Evolutionary conservation across 73 alveolate genomes (phyloP).

Genomic region (Tetrahymena elliotti): DNA sequence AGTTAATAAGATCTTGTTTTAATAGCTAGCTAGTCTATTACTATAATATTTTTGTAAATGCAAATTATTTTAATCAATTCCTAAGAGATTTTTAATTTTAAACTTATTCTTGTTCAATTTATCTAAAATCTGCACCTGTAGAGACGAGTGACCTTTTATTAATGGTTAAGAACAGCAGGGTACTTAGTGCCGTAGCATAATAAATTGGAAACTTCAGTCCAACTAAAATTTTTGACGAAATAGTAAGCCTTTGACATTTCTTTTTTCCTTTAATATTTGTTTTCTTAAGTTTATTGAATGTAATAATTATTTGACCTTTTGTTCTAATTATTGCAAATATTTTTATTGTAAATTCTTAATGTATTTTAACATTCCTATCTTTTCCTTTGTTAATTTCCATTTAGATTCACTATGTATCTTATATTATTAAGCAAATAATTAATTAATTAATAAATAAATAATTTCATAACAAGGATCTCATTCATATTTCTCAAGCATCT

Average conservation of each 20-base stretch:
- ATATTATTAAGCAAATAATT: too few species aligned
- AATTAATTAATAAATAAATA: too few species aligned
- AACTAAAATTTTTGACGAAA: conserved; percentile 29
- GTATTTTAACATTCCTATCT: background rate
- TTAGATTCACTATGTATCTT: background rate
- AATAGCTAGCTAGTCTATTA: too few species aligned
- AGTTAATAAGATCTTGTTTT: too few species aligned
- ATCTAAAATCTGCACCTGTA: conserved; percentile 5
- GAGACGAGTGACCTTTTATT: conserved; percentile 26
- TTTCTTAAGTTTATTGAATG: background rate
- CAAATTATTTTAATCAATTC: background rate
- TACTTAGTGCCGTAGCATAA: conserved; percentile 26
- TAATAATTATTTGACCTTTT: background rate
- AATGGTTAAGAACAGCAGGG: conserved; percentile 10
- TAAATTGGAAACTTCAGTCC: conserved; percentile 39
- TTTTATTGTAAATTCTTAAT: background rate
- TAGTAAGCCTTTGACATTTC: conserved; percentile 40
- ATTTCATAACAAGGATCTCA: background rate
- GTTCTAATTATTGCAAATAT: background rate
- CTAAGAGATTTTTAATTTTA: background rate
- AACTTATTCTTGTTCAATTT: background rate
- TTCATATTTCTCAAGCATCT: background rate
- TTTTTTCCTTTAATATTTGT: background rate
- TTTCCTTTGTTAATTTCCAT: background rate
- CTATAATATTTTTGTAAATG: too few species aligned